Conservation (phyloP, 2,329 filamentous ascomycete genomes). For the Cercospora sesami region DNA sequence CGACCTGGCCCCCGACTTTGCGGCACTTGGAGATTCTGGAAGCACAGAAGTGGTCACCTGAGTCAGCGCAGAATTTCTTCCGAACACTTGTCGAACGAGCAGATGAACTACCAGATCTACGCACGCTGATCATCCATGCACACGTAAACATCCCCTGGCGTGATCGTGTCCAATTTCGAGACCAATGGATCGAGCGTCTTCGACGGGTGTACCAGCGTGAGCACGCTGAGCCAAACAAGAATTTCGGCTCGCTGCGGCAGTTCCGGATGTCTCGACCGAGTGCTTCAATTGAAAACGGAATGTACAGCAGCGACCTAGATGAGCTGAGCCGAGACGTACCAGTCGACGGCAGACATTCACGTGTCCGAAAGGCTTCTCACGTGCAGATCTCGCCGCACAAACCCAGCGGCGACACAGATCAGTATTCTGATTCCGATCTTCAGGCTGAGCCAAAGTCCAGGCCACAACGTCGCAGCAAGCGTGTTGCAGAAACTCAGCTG, state of each 20-base stretch:
- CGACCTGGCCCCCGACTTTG: slow-evolving; percentile 74
- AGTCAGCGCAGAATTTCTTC: slow-evolving; percentile 74
- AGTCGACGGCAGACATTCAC: slow-evolving; percentile 16
- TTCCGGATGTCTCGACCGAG: slow-evolving; percentile 44
- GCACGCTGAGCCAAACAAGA: slow-evolving; percentile 45
- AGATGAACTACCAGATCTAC: slow-evolving; percentile 63
- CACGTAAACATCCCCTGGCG: slow-evolving; percentile 80
- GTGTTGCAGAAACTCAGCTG: slow-evolving; percentile 31
- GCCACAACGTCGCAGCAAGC: slow-evolving; percentile 35
- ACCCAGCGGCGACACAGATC: slow-evolving; percentile 29
- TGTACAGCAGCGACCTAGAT: slow-evolving; percentile 13
- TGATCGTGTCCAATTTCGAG: slow-evolving; percentile 74
- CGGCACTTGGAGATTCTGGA: slow-evolving; percentile 72
- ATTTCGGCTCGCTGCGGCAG: slow-evolving; percentile 47
- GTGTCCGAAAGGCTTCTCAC: slow-evolving; percentile 27
- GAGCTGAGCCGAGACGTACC: slow-evolving; percentile 18
- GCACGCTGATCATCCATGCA: slow-evolving; percentile 69
- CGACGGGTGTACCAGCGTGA: slow-evolving; percentile 64
- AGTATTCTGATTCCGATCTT: slow-evolving; percentile 27
- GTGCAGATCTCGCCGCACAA: slow-evolving; percentile 34
- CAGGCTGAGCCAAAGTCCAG: slow-evolving; percentile 15
- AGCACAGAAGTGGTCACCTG: slow-evolving; percentile 69
- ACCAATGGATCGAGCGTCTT: slow-evolving; percentile 72
- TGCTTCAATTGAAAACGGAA: slow-evolving; percentile 14
- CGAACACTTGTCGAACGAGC: slow-evolving; percentile 74